phyloP scores from a whole-genome alignment of 2,329 filamentous ascomycete genomes.

The Ambrosiella beaveri region DNA sequence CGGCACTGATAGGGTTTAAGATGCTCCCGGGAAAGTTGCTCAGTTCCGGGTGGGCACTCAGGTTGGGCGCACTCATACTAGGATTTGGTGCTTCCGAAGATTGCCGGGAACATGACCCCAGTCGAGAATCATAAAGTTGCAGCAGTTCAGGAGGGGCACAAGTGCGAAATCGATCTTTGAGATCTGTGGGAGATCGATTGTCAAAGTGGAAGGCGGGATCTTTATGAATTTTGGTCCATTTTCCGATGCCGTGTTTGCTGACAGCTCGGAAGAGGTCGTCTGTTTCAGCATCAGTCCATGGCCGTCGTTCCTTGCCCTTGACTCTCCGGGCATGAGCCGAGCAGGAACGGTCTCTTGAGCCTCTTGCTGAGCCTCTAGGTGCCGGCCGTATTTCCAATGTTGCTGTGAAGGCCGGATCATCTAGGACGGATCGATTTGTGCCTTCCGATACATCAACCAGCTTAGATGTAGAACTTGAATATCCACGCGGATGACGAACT shows the following conservation, averaged over 20 bases:
- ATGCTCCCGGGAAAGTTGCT: slow-evolving; percentile 3
- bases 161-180: slow-evolving; percentile 50
- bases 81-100: neutral
- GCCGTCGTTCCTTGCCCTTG: slow-evolving; percentile 39
- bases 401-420: neutral
- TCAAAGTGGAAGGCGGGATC: slow-evolving; percentile 45
- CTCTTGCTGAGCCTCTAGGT: neutral
- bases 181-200: slow-evolving; percentile 40
- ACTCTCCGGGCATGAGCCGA: slow-evolving; percentile 25
- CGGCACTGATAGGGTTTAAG: slow-evolving; percentile 8
- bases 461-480: slow-evolving; percentile 1
- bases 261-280: slow-evolving; percentile 44
- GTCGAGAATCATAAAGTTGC: neutral
- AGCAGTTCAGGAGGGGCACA: slow-evolving; percentile 45
- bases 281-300: slow-evolving; percentile 50
- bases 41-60: neutral
- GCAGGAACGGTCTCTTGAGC: neutral
- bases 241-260: slow-evolving; percentile 44
- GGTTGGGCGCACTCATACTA: neutral
- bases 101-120: neutral
- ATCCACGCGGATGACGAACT: neutral
- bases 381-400: slow-evolving; percentile 1
- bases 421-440: neutral
- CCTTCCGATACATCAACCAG: neutral
- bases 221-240: slow-evolving; percentile 47